Base-by-base conservation (phyloP, 2,329 filamentous ascomycete genomes). In the Dothistroma pini region DNA sequence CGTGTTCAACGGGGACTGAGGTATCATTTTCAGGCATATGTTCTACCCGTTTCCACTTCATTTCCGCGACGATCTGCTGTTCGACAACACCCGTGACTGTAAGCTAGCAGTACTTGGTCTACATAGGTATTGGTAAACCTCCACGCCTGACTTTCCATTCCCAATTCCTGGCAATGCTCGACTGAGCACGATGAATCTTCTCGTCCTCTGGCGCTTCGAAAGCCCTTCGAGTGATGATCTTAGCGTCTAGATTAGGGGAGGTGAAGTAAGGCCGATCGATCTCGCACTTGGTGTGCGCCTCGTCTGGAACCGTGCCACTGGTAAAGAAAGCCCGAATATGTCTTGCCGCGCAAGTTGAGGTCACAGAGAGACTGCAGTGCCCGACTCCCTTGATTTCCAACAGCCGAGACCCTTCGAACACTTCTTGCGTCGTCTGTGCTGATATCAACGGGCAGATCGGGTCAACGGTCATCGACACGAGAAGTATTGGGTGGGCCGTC, bases 221-320 rank as follows among this genome's bases (percentile, higher is more conserved):
- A 34, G 21, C 38, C 58, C 50, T 63, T 48, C 60, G 61, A 4
- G 63, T 58, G 4, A 62, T 57, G 10, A 63, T 53, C 54, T 66
- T 66, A 38, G 62, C 64, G 52, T 68, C 64, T 29, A 60, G 63
- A 54, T 66, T 62, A 19, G 63, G 66, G 57, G 62, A 63, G 38
- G 64, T 56, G 31, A 67, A 67, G 48, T 67, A 67, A 21, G 65
- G 61, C 16, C 59, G 61, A 31, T 67, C 65, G 11, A 67, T 63
- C 31, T 66, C 60, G 47, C 65, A 67, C 29, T 60, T 66, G 29
- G 59, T 63, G 41, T 67, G 51, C n/a, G 6, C 6, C 25, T 54
- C 44, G 25, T 65, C 56, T 25, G 65, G 65, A 11, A 68, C 11
- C 10, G 59, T 64, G 21, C 63, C 64, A 14, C 63, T 60, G 51